phyloP scores from a whole-genome alignment of 176 grass and related monocot species.

The Rhynchospora tenuis region DNA sequence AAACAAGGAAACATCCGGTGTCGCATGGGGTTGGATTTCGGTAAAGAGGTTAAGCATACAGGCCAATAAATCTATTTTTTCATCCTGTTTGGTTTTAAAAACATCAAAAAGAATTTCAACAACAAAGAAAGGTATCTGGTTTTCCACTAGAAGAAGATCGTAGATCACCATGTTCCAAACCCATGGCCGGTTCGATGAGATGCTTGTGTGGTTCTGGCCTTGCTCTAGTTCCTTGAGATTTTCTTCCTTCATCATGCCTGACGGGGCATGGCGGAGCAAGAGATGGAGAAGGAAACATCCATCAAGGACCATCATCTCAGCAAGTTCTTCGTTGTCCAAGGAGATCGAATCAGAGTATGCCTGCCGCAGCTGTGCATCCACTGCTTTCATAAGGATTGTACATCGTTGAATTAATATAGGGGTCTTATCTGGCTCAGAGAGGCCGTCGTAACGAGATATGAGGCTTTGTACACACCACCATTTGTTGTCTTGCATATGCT shows the following conservation, averaged over 20 bases:
- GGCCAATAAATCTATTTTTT: conserved; percentile 18
- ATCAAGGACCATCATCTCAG: conserved; percentile 29
- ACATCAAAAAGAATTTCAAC: conserved; percentile 12
- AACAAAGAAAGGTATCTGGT: conserved; percentile 29
- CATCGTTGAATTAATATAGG: conserved; percentile 23
- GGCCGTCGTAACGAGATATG: conserved; percentile 21
- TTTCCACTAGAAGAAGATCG: conserved; percentile 26
- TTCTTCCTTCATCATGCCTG: conserved; percentile 20
- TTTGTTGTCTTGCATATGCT: conserved; percentile 27
- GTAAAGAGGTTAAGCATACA: conserved; percentile 22
- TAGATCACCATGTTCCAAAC: conserved; percentile 26
- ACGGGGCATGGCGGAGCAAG: conserved; percentile 6
- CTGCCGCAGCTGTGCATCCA: conserved; percentile 25
- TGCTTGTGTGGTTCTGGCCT: neutral
- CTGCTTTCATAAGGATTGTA: conserved; percentile 12
- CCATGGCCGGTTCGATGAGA: conserved; percentile 18
- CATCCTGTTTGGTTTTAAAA: conserved; percentile 7
- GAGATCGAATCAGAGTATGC: conserved; percentile 28
- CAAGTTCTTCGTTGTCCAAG: conserved; percentile 27
- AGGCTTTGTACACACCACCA: conserved; percentile 24
- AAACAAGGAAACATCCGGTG: conserved; percentile 1
- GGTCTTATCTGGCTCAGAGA: conserved; percentile 5
- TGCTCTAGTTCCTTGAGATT: conserved; percentile 8
- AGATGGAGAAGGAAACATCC: conserved; percentile 30
- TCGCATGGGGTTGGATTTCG: conserved; percentile 16